Evolutionary conservation across 116 monocot genomes (phyloP).

Genomic region (Papilionanthe hybrid): DNA sequence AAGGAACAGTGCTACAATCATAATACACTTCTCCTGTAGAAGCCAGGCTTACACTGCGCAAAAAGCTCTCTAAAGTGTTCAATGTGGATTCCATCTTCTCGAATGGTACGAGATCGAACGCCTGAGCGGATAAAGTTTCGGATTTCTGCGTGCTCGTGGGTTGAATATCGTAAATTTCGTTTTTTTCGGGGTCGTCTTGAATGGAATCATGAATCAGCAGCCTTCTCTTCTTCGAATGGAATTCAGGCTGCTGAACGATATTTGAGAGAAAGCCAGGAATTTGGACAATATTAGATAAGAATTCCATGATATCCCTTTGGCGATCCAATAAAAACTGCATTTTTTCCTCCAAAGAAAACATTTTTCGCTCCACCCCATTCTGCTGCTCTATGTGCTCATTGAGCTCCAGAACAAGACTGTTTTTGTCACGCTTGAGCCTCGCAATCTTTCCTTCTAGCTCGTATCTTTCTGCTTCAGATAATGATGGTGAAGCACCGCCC

Average conservation of each 20-base stretch:
- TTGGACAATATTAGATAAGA: slow-evolving; percentile 30
- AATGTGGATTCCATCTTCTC: slow-evolving; percentile 70
- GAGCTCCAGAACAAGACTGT: slow-evolving; percentile 36
- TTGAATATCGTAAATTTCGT: slow-evolving; percentile 20
- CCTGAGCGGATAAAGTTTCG: slow-evolving; percentile 13
- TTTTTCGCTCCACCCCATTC: slow-evolving; percentile 33
- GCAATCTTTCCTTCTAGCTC: slow-evolving; percentile 63
- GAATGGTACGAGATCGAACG: slow-evolving; percentile 47
- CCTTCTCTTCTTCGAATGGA: slow-evolving; percentile 56
- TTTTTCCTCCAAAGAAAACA: slow-evolving; percentile 53
- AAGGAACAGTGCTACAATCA: slow-evolving; percentile 22
- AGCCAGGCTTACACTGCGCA: slow-evolving; percentile 38
- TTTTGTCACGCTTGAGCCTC: slow-evolving; percentile 51
- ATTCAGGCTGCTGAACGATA: slow-evolving; percentile 36
- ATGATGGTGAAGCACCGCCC: slow-evolving; percentile 11
- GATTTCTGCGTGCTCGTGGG: slow-evolving; percentile 3
- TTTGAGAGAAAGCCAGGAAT: slow-evolving; percentile 44
- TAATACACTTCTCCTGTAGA: slow-evolving; percentile 43
- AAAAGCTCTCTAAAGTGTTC: slow-evolving; percentile 55
- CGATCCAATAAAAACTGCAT: slow-evolving; percentile 33
- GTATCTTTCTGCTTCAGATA: slow-evolving; percentile 43
- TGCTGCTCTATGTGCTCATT: slow-evolving; percentile 38
- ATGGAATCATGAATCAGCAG: slow-evolving; percentile 28
- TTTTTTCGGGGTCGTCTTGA: slow-evolving; percentile 18
- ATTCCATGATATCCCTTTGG: slow-evolving; percentile 36